A percentile compares a stretch with the other conserved stretches of the same genome.
phyloP scores from a whole-genome alignment of 306 rosid genomes.

The Cotoneaster glaucophyllus region DNA sequence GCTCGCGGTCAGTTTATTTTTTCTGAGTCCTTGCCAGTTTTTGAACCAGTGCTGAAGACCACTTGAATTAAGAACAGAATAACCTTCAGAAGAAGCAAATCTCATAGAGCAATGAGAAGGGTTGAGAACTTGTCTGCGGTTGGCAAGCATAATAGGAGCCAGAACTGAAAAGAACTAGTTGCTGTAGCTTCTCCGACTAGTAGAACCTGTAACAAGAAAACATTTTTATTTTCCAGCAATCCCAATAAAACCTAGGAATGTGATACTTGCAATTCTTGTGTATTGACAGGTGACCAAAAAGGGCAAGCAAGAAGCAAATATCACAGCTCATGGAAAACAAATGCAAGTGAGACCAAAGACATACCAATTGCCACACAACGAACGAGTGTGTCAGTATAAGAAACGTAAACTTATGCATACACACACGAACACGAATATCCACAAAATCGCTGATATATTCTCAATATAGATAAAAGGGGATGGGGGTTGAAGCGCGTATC shows the following conservation, averaged over 20 bases:
- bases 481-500: no score
- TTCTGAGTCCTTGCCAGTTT: conserved; percentile 64
- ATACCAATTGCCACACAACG: not conserved
- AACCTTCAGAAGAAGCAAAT: conserved; percentile 25
- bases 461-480: no score
- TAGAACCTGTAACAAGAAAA: conserved; percentile 20
- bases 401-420: not conserved
- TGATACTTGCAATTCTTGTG: conserved; percentile 9
- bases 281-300: conserved; percentile 13
- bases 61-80: conserved; percentile 39
- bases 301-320: conserved; percentile 30
- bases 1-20: conserved; percentile 70
- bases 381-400: not conserved
- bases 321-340: conserved; percentile 32
- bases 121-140: conserved; percentile 10
- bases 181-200: conserved; percentile 25
- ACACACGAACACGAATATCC: not conserved
- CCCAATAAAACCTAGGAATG: conserved; percentile 5
- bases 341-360: conserved; percentile 2
- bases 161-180: conserved; percentile 1
- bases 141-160: conserved; percentile 7
- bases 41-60: conserved; percentile 78
- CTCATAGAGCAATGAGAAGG: conserved; percentile 10
- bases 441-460: no score
- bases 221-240: not conserved